phyloP scores from a whole-genome alignment of 176 grass and related monocot genomes.

The Phoenix roebelenii region DNA sequence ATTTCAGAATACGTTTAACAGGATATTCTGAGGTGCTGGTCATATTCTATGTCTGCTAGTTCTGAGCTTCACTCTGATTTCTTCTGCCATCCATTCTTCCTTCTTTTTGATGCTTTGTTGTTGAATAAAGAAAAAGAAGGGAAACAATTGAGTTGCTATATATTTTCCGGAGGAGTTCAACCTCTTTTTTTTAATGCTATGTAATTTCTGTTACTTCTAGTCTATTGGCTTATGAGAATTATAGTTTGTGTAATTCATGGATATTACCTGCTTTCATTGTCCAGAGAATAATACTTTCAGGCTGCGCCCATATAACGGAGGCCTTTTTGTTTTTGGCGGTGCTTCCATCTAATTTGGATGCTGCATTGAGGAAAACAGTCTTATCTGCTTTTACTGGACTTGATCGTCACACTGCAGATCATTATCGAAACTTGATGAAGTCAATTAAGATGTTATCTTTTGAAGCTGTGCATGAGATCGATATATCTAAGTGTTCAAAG shows the following conservation, averaged over 20 bases:
- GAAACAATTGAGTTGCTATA: too few relatives aligned
- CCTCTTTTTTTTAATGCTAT: too few relatives aligned
- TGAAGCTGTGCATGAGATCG: slow-evolving; percentile 28
- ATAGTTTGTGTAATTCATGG: too few relatives aligned
- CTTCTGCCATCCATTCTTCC: slow-evolving; percentile 6
- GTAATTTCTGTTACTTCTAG: too few relatives aligned
- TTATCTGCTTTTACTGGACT: slow-evolving; percentile 7
- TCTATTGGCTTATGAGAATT: too few relatives aligned
- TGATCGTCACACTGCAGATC: slow-evolving; percentile 15
- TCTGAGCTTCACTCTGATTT: slow-evolving; percentile 1
- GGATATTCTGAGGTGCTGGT: slow-evolving; percentile 52
- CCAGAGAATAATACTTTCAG: slow-evolving; percentile 55
- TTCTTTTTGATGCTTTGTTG: too few relatives aligned
- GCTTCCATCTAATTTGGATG: slow-evolving; percentile 36
- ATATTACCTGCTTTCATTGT: background rate
- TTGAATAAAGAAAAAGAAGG: too few relatives aligned
- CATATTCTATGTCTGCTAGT: slow-evolving; percentile 1
- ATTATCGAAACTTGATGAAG: slow-evolving; percentile 17
- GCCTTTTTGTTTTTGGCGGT: slow-evolving; percentile 36
- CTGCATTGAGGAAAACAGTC: slow-evolving; percentile 35
- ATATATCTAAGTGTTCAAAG: slow-evolving; percentile 62
- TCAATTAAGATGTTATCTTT: slow-evolving; percentile 26
- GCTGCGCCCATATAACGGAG: slow-evolving; percentile 47
- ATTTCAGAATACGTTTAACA: slow-evolving; percentile 40
- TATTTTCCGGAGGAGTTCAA: too few relatives aligned